Percentiles rank a stretch among this genome's conserved stretches.
Evolutionary conservation across 2,329 filamentous ascomycete genomes (phyloP).

Genomic region (Aspergillus ochraceoroseus): DNA sequence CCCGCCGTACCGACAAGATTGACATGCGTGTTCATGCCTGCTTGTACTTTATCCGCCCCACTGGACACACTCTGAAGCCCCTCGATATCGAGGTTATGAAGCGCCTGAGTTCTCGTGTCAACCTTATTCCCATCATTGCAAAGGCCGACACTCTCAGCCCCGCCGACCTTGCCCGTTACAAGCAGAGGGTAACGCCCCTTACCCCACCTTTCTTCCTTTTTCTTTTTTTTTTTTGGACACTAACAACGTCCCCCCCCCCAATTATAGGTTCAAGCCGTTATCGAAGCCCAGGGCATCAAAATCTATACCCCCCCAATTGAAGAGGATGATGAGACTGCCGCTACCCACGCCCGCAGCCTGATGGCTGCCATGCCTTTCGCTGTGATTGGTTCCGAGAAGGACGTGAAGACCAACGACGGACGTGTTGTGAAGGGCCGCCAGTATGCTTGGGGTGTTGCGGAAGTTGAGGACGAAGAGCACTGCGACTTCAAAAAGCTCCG

Average conservation of each 20-base stretch:
- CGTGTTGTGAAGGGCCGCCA: conserved; percentile 98
- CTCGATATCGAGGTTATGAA: conserved; percentile 99
- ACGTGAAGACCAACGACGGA: conserved; percentile 92
- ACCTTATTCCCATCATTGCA: conserved; percentile 95
- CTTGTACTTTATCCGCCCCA: conserved; percentile 98
- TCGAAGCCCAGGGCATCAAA: conserved; percentile 98
- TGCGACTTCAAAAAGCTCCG: conserved; percentile 99
- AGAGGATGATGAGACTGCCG: conserved; percentile 95
- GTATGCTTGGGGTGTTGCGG: conserved; percentile 98
- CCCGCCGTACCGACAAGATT: conserved; percentile 96
- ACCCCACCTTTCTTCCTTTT: background rate
- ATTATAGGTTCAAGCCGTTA: conserved; percentile 78
- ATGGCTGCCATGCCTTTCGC: conserved; percentile 98
- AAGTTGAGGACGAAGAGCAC: conserved; percentile 99
- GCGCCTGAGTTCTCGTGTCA: conserved; percentile 94
- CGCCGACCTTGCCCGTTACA: conserved; percentile 85
- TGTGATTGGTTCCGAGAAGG: conserved; percentile 98
- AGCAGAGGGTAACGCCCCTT: conserved; percentile 68
- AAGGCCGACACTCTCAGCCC: conserved; percentile 98
- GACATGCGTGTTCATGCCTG: conserved; percentile 98
- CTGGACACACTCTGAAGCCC: conserved; percentile 96
- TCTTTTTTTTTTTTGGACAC: background rate
- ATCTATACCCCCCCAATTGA: conserved; percentile 98
- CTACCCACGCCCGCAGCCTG: conserved; percentile 86
- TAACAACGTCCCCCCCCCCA: background rate